Conservation (phyloP, 495 filamentous ascomycete species). For the Trypethelium eluteriae region DNA sequence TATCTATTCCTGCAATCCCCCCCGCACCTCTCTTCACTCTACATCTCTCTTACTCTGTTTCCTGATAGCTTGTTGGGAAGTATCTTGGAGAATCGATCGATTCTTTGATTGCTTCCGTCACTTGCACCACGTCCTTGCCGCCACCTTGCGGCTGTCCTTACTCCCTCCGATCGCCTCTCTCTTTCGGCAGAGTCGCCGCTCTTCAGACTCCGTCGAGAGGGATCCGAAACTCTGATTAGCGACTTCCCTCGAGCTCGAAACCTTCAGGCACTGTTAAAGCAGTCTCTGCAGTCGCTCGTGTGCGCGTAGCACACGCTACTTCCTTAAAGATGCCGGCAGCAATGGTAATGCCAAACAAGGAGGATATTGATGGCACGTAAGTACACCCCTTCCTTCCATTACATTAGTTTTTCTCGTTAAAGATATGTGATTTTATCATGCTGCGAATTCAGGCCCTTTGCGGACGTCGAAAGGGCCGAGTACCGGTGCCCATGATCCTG, state of each 20-base stretch:
- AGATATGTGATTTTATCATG: too few species aligned
- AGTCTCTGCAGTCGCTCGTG: neutral
- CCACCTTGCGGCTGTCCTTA: neutral
- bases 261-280: neutral
- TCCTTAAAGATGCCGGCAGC: slow-evolving; percentile 9
- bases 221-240: neutral
- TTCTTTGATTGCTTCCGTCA: neutral
- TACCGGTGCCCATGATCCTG: too few species aligned
- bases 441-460: too few species aligned
- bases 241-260: neutral
- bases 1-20: neutral
- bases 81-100: too few species aligned
- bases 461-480: too few species aligned
- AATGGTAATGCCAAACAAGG: slow-evolving; percentile 25
- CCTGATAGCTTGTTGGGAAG: neutral
- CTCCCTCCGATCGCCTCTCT: neutral
- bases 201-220: neutral
- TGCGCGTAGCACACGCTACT: slow-evolving; percentile 1
- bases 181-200: neutral
- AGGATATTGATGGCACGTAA: slow-evolving; percentile 25
- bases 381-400: neutral
- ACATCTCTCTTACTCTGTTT: neutral
- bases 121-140: neutral
- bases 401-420: neutral
- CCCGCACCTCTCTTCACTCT: neutral